Evolutionary conservation across 208 protist species (phyloP), one percentile per base, ranked within the genome.

Genomic region (Tetramitus jugosus): DNA sequence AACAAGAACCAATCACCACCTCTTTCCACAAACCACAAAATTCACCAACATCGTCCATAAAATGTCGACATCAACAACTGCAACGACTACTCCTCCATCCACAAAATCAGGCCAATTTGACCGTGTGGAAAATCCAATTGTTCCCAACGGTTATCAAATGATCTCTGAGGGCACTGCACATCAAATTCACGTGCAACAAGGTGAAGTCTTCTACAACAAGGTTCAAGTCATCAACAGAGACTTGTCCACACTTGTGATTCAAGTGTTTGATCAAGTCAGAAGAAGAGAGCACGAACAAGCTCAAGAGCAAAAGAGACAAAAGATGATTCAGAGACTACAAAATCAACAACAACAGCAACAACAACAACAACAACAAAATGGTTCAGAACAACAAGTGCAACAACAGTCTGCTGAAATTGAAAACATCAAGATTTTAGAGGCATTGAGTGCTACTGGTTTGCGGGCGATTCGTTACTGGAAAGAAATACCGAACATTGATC

Each of bases 171-270:
- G 67, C 33, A 53, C 40, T 33, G 67, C 67, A 3, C 46, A 20
- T 3, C 17, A 53, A 8, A 17, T 74, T 13, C 39, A 74, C 37
- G 1, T 10, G 14, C 35, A 33, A 40, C n/a, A 65, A 29, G 35
- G 10, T 26, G 78, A 93, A 2, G 94, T 96, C 31, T 98, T 98
- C 81, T 98, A 98, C 88, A 98, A 98, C 81, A 93, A 92, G 1
- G 95, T 94, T 23, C 95, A 98, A 81, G 93, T 96, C 31, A 94
- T 99, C 26, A 99, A 99, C 82, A 87, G 97, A 29, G 97, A 99
- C 84, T 76, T 99, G 52, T 98, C 95, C 75, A 91, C 97, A 37
- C 88, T 94, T 53, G 91, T 87, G 46, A 88, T 99, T 33, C 87
- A 90, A 67, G 85, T 87, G 35, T 98, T 96, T 79, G 52, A 81